These are phyloP conservation scores for Irpex rosettiformis DNA, from an alignment of 1,284 basidiomycete species.

Conservation along the genomic window DNA sequence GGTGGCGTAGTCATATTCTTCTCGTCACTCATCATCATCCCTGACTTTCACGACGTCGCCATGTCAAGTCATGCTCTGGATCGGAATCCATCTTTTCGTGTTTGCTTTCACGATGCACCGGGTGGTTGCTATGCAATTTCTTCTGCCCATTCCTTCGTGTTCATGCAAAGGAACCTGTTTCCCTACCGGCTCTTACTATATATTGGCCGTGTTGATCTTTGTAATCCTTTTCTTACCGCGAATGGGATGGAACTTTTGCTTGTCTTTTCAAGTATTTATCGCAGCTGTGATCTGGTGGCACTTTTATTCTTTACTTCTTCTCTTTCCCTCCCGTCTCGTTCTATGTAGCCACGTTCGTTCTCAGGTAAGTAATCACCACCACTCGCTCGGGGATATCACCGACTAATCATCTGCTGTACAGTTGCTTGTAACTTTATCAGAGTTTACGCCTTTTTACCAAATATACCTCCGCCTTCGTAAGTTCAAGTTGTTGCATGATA, in stretches of 20 bases:
- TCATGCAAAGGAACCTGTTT: background rate
- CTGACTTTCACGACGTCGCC: slow-evolving; percentile 9
- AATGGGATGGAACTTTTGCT: background rate
- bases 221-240: background rate
- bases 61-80: slow-evolving; percentile 8
- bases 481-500: background rate
- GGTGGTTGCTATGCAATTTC: background rate
- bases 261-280: background rate
- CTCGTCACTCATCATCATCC: background rate
- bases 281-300: background rate
- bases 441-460: background rate
- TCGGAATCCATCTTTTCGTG: background rate
- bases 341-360: slow-evolving; percentile 2
- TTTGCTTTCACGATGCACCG: background rate
- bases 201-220: background rate
- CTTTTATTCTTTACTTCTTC: background rate
- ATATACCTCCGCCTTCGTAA: background rate
- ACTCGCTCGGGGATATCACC: background rate
- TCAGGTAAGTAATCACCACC: background rate
- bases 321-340: background rate
- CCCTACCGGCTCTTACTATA: background rate
- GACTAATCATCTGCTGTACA: background rate
- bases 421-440: background rate
- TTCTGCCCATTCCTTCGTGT: background rate
- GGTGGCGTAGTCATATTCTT: background rate